Percentiles rank a stretch among this genome's conserved stretches.
Evolutionary conservation across 1,284 basidiomycete genomes (phyloP).

Genomic region (Ustilago bromivora): DNA sequence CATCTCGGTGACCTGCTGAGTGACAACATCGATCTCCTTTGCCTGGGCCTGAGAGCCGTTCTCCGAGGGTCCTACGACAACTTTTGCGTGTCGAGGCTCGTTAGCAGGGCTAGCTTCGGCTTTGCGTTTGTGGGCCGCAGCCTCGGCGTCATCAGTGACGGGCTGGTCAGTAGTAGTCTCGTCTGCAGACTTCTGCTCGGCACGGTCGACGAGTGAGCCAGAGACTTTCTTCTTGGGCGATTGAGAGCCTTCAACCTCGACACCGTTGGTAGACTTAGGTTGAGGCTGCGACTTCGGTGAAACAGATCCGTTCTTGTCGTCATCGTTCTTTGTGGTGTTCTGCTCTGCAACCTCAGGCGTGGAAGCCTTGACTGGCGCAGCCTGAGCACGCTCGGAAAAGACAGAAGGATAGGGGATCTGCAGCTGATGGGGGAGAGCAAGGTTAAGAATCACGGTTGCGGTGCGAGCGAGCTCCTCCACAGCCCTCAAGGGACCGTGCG

Average conservation of each 20-base stretch:
- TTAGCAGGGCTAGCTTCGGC: slow-evolving; percentile 7
- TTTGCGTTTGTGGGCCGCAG: slow-evolving; percentile 22
- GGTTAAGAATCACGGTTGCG: slow-evolving; percentile 28
- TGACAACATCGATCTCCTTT: slow-evolving; percentile 45
- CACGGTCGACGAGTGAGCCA: slow-evolving; percentile 19
- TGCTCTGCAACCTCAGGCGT: slow-evolving; percentile 6
- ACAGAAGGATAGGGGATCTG: slow-evolving; percentile 47
- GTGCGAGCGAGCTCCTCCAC: slow-evolving; percentile 40
- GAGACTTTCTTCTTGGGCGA: slow-evolving; percentile 36
- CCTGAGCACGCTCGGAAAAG: slow-evolving; percentile 18
- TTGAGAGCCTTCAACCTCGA: slow-evolving; percentile 11
- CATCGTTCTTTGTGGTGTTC: slow-evolving; percentile 10
- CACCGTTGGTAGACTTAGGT: not conserved
- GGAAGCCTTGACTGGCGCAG: slow-evolving; percentile 1
- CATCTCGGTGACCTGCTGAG: slow-evolving; percentile 39
- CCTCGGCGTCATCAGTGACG: not conserved
- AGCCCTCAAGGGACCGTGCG: slow-evolving; percentile 27
- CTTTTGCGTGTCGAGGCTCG: slow-evolving; percentile 36
- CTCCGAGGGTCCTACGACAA: slow-evolving; percentile 30
- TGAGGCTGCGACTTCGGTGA: not conserved
- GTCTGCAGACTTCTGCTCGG: not conserved
- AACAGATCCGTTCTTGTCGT: not conserved
- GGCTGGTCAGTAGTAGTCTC: slow-evolving; percentile 1
- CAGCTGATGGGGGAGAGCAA: slow-evolving; percentile 30
- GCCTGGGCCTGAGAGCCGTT: slow-evolving; percentile 27